Evolutionary conservation across 768 basidiomycete genomes (phyloP).

Genomic region (Suillus variegatus): DNA sequence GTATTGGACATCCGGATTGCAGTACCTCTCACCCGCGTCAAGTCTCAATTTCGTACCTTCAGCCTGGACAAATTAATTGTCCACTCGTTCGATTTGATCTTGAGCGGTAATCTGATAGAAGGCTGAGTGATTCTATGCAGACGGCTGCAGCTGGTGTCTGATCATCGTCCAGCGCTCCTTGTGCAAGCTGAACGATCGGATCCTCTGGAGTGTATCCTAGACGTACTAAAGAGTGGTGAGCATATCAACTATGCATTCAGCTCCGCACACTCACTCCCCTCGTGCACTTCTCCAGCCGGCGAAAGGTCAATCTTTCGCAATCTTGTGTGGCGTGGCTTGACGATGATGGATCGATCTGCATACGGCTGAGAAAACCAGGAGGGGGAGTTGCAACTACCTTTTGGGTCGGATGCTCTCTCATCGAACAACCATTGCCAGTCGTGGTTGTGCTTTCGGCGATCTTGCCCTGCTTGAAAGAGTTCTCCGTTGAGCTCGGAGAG

Average conservation of each 20-base stretch:
- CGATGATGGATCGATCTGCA: background rate
- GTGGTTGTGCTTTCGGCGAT: background rate
- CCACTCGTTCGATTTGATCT: background rate
- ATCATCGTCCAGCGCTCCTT: background rate
- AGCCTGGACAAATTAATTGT: background rate
- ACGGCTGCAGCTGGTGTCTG: background rate
- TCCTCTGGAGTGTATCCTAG: background rate
- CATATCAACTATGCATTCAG: background rate
- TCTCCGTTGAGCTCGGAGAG: background rate
- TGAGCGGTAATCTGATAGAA: background rate
- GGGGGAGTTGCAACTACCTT: background rate
- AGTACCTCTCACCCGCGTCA: background rate
- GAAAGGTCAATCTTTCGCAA: background rate
- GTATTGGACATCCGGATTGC: background rate
- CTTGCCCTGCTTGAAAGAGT: background rate
- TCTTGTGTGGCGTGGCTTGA: background rate
- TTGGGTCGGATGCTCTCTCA: background rate
- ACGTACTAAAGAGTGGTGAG: background rate
- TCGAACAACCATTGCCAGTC: background rate
- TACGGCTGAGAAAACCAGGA: background rate
- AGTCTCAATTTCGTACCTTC: background rate
- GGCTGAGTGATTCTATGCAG: background rate
- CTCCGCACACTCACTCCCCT: background rate
- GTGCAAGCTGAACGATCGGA: background rate
- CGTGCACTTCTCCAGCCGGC: background rate